Percentiles rank a stretch among this genome's conserved stretches.
Evolutionary conservation across 2,329 filamentous ascomycete genomes (phyloP).

Genomic region (Claviceps digitariae): DNA sequence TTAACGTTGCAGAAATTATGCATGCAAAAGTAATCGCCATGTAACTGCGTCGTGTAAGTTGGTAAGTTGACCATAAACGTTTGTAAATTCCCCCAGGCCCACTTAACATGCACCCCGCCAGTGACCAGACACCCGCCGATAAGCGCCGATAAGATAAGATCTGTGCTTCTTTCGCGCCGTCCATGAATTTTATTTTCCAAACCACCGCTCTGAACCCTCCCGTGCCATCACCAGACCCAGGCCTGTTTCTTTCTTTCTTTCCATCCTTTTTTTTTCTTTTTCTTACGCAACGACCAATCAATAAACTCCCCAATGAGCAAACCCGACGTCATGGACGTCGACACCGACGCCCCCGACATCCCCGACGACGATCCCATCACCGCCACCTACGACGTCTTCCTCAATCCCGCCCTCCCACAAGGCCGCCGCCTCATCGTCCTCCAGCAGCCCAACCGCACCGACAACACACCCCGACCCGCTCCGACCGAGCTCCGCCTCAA

Average conservation of each 20-base stretch:
- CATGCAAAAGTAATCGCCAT: too few species aligned
- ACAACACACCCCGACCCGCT: constrained; percentile 34
- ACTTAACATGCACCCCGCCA: too few species aligned
- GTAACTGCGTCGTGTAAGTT: too few species aligned
- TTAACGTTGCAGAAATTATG: too few species aligned
- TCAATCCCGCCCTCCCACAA: constrained; percentile 56
- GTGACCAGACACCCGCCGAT: too few species aligned
- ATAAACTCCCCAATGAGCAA: not conserved
- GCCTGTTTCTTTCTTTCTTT: too few species aligned
- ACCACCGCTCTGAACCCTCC: not conserved
- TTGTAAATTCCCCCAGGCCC: too few species aligned
- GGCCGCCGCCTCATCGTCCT: constrained; percentile 63
- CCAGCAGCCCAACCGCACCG: constrained; percentile 72
- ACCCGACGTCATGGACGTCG: constrained; percentile 12
- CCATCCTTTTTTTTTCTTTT: too few species aligned
- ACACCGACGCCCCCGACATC: constrained; percentile 8
- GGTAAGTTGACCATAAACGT: too few species aligned
- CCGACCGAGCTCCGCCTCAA: constrained; percentile 74
- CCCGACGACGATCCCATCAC: constrained; percentile 54
- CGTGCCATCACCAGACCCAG: too few species aligned
- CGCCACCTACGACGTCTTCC: constrained; percentile 69
- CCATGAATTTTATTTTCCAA: not conserved
- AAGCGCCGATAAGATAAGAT: too few species aligned
- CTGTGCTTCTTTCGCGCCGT: not conserved
- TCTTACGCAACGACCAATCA: too few species aligned